These are phyloP conservation scores for Raphanus raphanistrum DNA, from an alignment of 345 rosid genomes.

Conservation along the genomic window DNA sequence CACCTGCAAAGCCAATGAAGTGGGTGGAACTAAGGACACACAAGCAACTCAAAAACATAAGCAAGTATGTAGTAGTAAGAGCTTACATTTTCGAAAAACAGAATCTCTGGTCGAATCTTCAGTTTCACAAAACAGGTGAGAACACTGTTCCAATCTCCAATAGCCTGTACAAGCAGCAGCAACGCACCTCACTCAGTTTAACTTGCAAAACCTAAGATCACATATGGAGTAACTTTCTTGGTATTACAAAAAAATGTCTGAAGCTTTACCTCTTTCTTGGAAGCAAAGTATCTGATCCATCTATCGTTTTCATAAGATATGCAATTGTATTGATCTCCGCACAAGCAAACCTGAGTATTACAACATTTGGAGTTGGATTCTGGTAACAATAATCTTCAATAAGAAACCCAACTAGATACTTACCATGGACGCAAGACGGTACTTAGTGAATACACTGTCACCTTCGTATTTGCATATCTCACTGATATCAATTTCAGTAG, in stretches of 20 bases:
- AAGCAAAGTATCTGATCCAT: slow-evolving; percentile 4
- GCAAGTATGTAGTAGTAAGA: not conserved
- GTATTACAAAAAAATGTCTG: no score
- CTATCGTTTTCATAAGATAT: not conserved
- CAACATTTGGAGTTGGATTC: slow-evolving; percentile 2
- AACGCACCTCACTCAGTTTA: not conserved
- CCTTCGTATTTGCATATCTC: slow-evolving; percentile 23
- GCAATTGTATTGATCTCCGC: slow-evolving; percentile 8
- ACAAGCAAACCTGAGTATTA: slow-evolving; percentile 16
- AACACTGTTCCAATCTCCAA: slow-evolving; percentile 23
- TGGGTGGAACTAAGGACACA: slow-evolving; percentile 7
- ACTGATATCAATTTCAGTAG: slow-evolving; percentile 18
- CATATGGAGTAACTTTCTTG: not conserved
- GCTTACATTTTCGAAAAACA: slow-evolving; percentile 22
- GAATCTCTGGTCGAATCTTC: slow-evolving; percentile 20
- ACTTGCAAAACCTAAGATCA: not conserved
- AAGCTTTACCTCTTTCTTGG: not conserved
- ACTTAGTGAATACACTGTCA: not conserved
- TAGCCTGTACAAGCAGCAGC: not conserved
- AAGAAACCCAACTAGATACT: not conserved
- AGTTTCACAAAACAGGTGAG: not conserved
- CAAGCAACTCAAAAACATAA: not conserved
- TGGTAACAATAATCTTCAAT: not conserved
- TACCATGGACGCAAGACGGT: slow-evolving; percentile 35
- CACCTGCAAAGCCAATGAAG: slow-evolving; percentile 2